phyloP scores from a whole-genome alignment of 805 yeast species.

The Ogataea paradorogensis region DNA sequence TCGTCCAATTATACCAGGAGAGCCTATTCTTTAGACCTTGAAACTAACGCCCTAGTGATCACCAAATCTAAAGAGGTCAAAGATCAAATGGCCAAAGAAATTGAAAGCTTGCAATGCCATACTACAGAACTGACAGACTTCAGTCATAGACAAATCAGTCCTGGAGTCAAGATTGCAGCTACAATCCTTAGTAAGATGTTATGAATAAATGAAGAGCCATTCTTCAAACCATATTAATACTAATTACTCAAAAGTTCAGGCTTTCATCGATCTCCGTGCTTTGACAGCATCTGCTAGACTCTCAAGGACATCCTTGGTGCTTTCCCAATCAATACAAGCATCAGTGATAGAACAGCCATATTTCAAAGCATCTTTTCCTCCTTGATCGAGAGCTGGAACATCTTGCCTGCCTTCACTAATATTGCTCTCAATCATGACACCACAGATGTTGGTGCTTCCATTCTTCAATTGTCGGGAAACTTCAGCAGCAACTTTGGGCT shows the following conservation, averaged over 20 bases:
- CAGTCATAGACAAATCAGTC: slow-evolving; percentile 59
- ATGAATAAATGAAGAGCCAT: slow-evolving; percentile 5
- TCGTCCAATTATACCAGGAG: slow-evolving; percentile 91
- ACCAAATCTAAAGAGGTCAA: slow-evolving; percentile 66
- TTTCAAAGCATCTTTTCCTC: slow-evolving; percentile 71
- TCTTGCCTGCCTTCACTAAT: slow-evolving; percentile 91
- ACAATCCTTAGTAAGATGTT: slow-evolving; percentile 57
- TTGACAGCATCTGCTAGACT: slow-evolving; percentile 77
- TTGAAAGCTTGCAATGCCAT: slow-evolving; percentile 53
- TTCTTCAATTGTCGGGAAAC: slow-evolving; percentile 74
- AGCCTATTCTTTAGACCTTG: slow-evolving; percentile 84
- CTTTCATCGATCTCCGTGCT: slow-evolving; percentile 53
- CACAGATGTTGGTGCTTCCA: slow-evolving; percentile 79
- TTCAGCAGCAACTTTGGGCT: slow-evolving; percentile 79
- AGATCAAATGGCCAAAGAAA: slow-evolving; percentile 55
- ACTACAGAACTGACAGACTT: slow-evolving; percentile 49
- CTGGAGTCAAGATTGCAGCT: slow-evolving; percentile 67
- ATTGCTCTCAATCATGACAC: slow-evolving; percentile 95
- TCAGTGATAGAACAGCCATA: slow-evolving; percentile 98
- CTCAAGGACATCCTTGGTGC: slow-evolving; percentile 69
- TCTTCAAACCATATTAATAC: slow-evolving; percentile 4
- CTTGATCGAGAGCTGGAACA: slow-evolving; percentile 63
- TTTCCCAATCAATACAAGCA: slow-evolving; percentile 91
- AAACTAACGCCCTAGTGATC: slow-evolving; percentile 76
- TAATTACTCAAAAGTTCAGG: neutral